These are phyloP conservation scores for Solanum tacnaense DNA, from an alignment of 257 asterid genomes.

Conservation along the genomic window DNA sequence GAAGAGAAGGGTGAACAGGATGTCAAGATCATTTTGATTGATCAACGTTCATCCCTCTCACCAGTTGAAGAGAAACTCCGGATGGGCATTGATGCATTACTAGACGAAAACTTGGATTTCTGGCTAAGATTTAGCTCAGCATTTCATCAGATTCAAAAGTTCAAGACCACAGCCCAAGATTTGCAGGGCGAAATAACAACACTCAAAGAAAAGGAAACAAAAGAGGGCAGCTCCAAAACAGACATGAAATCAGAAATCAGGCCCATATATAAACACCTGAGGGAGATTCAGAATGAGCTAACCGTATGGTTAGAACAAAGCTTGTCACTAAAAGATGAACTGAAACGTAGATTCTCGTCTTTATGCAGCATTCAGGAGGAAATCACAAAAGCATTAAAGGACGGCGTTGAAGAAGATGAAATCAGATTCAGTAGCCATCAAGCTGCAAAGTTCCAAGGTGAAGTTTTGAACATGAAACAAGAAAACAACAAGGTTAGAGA, in stretches of 20 bases:
- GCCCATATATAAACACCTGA: conserved; percentile 75
- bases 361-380: conserved; percentile 75
- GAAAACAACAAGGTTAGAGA: conserved; percentile 79
- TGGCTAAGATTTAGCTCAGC: conserved; percentile 91
- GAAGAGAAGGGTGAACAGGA: conserved; percentile 22
- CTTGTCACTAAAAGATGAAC: conserved; percentile 51
- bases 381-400: conserved; percentile 57
- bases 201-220: conserved; percentile 41
- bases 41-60: conserved; percentile 25
- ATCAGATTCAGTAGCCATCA: conserved; percentile 70
- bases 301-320: conserved; percentile 70
- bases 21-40: conserved; percentile 11
- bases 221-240: conserved; percentile 25
- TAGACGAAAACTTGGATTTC: conserved; percentile 82
- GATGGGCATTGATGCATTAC: conserved; percentile 55
- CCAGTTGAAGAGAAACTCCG: conserved; percentile 63
- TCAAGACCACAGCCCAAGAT: conserved; percentile 62
- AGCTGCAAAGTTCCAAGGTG: conserved; percentile 94
- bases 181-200: conserved; percentile 48
- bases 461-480: conserved; percentile 82
- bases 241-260: conserved; percentile 61
- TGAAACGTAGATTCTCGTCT: conserved; percentile 49
- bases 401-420: conserved; percentile 60
- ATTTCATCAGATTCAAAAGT: conserved; percentile 78
- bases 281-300: conserved; percentile 74